Conservation (phyloP, 768 basidiomycete genomes). For the Tulasnella sp. region DNA sequence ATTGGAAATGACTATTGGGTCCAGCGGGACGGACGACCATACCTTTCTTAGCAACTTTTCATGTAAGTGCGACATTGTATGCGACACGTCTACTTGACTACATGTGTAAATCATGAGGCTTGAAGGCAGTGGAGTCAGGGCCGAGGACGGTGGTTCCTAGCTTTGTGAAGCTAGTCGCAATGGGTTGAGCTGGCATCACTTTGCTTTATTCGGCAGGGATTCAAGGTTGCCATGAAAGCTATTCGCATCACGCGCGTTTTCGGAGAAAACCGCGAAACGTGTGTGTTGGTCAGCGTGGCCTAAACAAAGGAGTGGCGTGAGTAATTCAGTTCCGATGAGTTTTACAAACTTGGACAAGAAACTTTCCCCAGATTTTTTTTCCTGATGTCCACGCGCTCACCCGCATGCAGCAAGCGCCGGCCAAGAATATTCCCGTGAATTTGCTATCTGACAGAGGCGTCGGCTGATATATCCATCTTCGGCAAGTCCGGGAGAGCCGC, state of each 20-base stretch:
- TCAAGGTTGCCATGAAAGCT: background rate
- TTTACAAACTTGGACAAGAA: background rate
- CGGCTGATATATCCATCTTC: background rate
- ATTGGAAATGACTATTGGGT: background rate
- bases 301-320: constrained; percentile 7
- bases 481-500: background rate
- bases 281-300: background rate
- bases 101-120: background rate
- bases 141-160: background rate
- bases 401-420: background rate
- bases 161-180: background rate
- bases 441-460: constrained; percentile 11
- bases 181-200: background rate
- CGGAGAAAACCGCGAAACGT: background rate
- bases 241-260: background rate
- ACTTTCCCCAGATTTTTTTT: background rate
- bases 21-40: background rate
- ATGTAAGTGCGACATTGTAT: background rate
- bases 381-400: background rate
- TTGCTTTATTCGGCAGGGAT: background rate
- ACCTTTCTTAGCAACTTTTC: background rate
- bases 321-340: background rate
- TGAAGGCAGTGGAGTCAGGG: background rate
- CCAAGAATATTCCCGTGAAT: background rate
- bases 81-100: background rate